phyloP scores from a whole-genome alignment of 2,329 filamentous ascomycete species.

The Periconia sp. region DNA sequence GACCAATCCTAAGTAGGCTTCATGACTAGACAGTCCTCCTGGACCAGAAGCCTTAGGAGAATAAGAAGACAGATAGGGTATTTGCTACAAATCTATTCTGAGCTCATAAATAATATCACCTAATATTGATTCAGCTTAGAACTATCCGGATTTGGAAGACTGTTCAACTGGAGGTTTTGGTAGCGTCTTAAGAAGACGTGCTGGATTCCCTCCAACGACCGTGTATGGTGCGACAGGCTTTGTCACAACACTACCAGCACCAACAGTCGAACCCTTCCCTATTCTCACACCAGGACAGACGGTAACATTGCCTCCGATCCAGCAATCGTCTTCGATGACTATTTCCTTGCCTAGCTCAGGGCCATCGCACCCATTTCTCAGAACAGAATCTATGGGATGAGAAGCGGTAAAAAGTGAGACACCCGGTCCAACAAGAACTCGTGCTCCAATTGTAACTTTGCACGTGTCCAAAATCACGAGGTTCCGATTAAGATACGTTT shows the following conservation, averaged over 20 bases:
- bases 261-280: constrained; percentile 74
- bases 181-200: too few relatives aligned
- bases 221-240: constrained; percentile 71
- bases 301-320: constrained; percentile 56
- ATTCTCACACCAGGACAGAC: constrained; percentile 80
- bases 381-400: constrained; percentile 4
- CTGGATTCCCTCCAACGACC: constrained; percentile 71
- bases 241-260: constrained; percentile 83
- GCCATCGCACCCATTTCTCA: too few relatives aligned
- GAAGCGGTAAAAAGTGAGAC: constrained; percentile 6
- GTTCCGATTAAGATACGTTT: constrained; percentile 1
- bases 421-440: constrained; percentile 6
- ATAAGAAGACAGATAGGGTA: too few relatives aligned
- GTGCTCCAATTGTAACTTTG: constrained; percentile 8
- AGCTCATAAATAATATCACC: too few relatives aligned
- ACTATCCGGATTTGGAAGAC: too few relatives aligned
- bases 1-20: too few relatives aligned
- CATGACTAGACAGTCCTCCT: too few relatives aligned
- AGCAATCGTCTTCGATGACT: constrained; percentile 51
- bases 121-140: too few relatives aligned
- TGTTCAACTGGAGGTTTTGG: too few relatives aligned
- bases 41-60: too few relatives aligned
- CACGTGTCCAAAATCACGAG: constrained; percentile 6
- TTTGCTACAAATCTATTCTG: too few relatives aligned
- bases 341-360: neutral